Evolutionary conservation across 2,329 filamentous ascomycete genomes (phyloP).

Genomic region (Penicillium janthinellum): DNA sequence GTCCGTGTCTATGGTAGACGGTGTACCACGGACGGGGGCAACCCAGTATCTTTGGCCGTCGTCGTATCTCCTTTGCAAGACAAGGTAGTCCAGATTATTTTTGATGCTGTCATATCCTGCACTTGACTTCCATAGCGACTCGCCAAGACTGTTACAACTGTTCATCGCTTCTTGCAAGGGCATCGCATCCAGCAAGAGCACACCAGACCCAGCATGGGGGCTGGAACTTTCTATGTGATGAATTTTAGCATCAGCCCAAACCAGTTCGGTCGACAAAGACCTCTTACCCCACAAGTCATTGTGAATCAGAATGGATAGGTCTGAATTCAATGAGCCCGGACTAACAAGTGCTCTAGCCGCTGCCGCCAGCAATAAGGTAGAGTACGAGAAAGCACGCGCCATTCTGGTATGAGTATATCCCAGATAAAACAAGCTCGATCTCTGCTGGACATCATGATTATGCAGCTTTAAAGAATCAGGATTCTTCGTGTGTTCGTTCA

Average conservation of each 20-base stretch:
- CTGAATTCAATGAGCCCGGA: constrained; percentile 16
- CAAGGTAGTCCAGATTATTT: constrained; percentile 19
- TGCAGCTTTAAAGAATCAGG: neutral
- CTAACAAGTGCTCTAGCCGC: constrained; percentile 12
- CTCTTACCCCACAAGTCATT: constrained; percentile 23
- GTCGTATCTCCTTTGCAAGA: constrained; percentile 11
- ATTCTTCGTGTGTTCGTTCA: neutral
- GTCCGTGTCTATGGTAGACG: constrained; percentile 14
- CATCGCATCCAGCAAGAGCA: constrained; percentile 21
- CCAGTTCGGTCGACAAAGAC: too few species aligned
- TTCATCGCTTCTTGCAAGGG: constrained; percentile 17
- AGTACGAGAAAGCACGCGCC: constrained; percentile 4
- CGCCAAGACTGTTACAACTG: constrained; percentile 19
- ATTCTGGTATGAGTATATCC: constrained; percentile 7
- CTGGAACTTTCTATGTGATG: constrained; percentile 17
- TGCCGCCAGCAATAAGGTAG: constrained; percentile 6
- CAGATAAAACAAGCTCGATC: neutral
- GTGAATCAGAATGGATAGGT: constrained; percentile 23
- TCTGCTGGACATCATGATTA: neutral
- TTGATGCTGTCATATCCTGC: constrained; percentile 5
- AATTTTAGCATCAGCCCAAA: neutral
- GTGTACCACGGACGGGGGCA: constrained; percentile 4
- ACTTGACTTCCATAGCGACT: constrained; percentile 15
- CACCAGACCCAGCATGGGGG: constrained; percentile 16
- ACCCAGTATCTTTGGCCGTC: constrained; percentile 18